Conservation (phyloP, 192 early-diverging fungal species). For the Coemansia sp. region DNA sequence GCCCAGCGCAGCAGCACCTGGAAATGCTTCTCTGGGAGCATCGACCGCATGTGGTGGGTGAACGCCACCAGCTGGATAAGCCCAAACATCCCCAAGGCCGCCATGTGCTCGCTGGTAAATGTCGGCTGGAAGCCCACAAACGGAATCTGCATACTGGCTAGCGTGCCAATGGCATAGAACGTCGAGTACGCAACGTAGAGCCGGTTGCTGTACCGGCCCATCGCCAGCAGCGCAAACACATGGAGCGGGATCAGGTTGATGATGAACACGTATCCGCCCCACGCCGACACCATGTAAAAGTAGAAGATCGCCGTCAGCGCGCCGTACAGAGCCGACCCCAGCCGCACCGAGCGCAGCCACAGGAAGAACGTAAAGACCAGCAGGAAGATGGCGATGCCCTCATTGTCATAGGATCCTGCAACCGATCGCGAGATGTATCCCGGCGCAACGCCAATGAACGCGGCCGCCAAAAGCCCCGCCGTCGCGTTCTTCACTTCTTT, state of each 20-base stretch:
- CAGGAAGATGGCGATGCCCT: conserved; percentile 98
- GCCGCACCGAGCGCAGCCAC: conserved; percentile 95
- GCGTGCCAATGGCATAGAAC: conserved; percentile 95
- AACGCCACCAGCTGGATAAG: conserved; percentile 93
- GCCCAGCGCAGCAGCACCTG: conserved; percentile 67
- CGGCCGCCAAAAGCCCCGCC: conserved; percentile 93
- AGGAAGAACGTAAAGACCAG: conserved; percentile 97
- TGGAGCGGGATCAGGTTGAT: conserved; percentile 98
- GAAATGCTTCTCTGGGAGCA: conserved; percentile 82
- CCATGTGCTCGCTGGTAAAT: conserved; percentile 98
- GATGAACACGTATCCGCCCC: conserved; percentile 99
- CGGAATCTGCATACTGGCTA: conserved; percentile 97
- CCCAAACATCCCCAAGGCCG: conserved; percentile 95
- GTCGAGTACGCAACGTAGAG: conserved; percentile 97
- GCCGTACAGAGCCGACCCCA: conserved; percentile 89
- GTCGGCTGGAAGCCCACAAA: conserved; percentile 99
- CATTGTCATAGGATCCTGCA: conserved; percentile 99
- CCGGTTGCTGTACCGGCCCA: conserved; percentile 92
- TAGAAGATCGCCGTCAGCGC: conserved; percentile 86
- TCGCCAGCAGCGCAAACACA: conserved; percentile 85
- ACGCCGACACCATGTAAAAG: conserved; percentile 99
- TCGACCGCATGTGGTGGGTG: conserved; percentile 72
- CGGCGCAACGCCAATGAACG: conserved; percentile 96
- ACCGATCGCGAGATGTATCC: conserved; percentile 99
- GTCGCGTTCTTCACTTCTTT: conserved; percentile 85